These are phyloP conservation scores for Plasmopara halstedii DNA, from an alignment of 352 stramenopile genomes.

Conservation along the genomic window DNA sequence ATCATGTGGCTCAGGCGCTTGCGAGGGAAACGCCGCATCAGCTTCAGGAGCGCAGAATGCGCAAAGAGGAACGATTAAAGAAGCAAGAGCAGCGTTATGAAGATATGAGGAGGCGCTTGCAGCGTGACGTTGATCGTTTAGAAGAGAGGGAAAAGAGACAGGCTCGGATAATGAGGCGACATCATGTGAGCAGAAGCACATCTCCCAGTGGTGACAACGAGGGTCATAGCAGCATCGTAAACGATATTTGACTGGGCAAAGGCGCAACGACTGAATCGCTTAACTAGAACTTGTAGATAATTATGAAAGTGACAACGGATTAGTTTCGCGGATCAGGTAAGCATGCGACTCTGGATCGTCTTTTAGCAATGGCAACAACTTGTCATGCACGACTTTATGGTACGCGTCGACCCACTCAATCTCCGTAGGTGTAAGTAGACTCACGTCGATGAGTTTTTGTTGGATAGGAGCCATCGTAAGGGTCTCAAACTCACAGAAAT, in stretches of 20 bases:
- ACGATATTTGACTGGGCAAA: background rate
- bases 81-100: slow-evolving; percentile 41
- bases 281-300: slow-evolving; percentile 1
- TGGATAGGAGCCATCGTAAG: slow-evolving; percentile 98
- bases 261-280: background rate
- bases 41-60: slow-evolving; percentile 35
- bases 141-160: slow-evolving; percentile 38
- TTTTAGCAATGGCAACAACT: slow-evolving; percentile 86
- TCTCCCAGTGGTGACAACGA: slow-evolving; percentile 14
- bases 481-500: slow-evolving; percentile 95
- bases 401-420: slow-evolving; percentile 94
- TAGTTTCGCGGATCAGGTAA: slow-evolving; percentile 75
- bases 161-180: slow-evolving; percentile 19
- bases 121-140: slow-evolving; percentile 42
- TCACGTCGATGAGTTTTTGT: slow-evolving; percentile 93
- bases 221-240: no score
- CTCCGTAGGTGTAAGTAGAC: slow-evolving; percentile 87
- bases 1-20: slow-evolving; percentile 57
- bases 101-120: slow-evolving; percentile 35
- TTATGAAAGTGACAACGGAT: slow-evolving; percentile 32
- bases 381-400: slow-evolving; percentile 88
- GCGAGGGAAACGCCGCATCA: slow-evolving; percentile 62
- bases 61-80: slow-evolving; percentile 38
- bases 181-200: slow-evolving; percentile 31
- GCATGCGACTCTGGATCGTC: slow-evolving; percentile 50